Evolutionary conservation across 1,139 yeast genomes (phyloP), one percentile per base, ranked within the genome.

Genomic region (Lodderomyces orthopsilosis): DNA sequence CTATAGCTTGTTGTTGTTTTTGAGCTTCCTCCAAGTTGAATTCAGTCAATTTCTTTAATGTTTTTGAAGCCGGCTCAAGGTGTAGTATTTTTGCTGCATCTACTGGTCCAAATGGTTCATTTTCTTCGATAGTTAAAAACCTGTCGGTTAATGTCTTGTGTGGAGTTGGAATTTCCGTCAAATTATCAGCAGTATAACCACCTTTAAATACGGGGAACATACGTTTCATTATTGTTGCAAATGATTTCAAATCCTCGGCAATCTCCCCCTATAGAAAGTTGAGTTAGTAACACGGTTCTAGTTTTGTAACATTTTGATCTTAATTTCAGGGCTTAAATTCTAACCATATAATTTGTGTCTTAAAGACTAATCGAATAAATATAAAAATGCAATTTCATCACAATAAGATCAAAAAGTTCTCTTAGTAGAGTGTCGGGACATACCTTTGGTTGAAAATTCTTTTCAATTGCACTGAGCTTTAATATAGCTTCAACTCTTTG

Each of bases 21-120:
- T 42, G 44, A n/a, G 40, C 41, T 51, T 56, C 65, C 43, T 53
- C 58, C 15, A 77, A 79, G 38, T 77, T 76, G 41, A 75, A 70
- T 51, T 81, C 79, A 9, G 89, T 72, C 51, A 88, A 74, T 56
- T 77, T 77, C 52, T 81, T 80, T 54, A 89, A 74, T 3, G 94
- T 85, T 37, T 76, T 81, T 42, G 81, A 77, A 35, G 98, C 97
- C 17, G 96, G 95, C 60, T 88, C 93, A 51, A 91, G 74, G 38
- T 78, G 90, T 53, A 88, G 79, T 37, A 86, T 77, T 48, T 81
- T 71, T 41, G 98, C 96, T n/a, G 98, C 97, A 59, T 93, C 98
- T 7, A 90, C 77, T 6, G 98, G 96, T 4, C 97, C 97, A 63
- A 91, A 91, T n/a, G 96, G 96, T 66, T 90, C 95, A 17, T 91